Conservation (phyloP, 176 grass and related monocot species). For the Aegilops bicornis region DNA sequence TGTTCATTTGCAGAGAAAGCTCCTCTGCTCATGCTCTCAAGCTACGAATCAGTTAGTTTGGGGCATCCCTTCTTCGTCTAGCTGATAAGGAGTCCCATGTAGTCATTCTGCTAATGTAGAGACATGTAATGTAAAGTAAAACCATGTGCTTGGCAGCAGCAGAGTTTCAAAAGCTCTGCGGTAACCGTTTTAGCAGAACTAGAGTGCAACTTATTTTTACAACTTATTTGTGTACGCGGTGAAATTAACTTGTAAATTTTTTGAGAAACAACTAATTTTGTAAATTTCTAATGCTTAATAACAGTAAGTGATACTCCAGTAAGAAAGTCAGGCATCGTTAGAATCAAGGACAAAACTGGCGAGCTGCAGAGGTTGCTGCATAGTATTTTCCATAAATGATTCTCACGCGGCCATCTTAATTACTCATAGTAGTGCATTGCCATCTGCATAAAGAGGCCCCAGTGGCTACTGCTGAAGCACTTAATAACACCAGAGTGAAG, state of each 20-base stretch:
- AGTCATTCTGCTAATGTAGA: not conserved
- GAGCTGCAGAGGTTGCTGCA: not conserved
- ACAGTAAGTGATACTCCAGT: not conserved
- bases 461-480: not conserved
- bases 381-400: not conserved
- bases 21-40: not conserved
- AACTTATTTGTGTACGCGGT: not conserved
- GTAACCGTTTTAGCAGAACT: not conserved
- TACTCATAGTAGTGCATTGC: not conserved
- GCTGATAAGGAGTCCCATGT: not conserved
- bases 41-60: not conserved
- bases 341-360: not conserved
- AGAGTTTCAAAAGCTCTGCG: not conserved
- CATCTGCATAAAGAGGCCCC: not conserved
- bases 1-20: not conserved
- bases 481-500: not conserved
- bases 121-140: not conserved
- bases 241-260: not conserved
- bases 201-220: not conserved
- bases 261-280: not conserved
- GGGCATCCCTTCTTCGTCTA: slow-evolving; percentile 6
- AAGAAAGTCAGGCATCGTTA: not conserved
- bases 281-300: not conserved
- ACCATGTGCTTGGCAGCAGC: not conserved
- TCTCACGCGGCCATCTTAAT: no score